Evolutionary conservation across 2,329 filamentous ascomycete genomes (phyloP), one percentile per base, ranked within the genome.

Genomic region (Neonectria coccinea): DNA sequence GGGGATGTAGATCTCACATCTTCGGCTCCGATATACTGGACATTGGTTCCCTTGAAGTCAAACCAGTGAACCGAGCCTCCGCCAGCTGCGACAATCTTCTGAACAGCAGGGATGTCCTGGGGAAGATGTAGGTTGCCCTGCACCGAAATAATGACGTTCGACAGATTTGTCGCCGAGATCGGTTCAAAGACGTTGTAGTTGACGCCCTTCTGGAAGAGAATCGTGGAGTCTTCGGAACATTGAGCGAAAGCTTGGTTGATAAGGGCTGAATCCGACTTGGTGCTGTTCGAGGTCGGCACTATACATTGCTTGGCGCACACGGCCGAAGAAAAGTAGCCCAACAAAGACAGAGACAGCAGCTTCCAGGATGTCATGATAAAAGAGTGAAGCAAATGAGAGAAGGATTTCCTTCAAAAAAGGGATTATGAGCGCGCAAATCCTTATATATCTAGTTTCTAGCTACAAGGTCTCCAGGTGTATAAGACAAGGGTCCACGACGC

Each of bases 41-140:
- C 55, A 36, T 63, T 55, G n/a, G 60, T 59, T n/a, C 60, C 60
- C 25, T 58, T 58, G 20, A 63, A 31, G 10, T 63, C 60, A 42
- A 63, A 63, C 60, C 55, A 63, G 39, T 63, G 48, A n/a, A 63
- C 55, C 9, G 55, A 63, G 16, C 60, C 55, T n/a, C 60, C 60
- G 14, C 55, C 60, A 20, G 31, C 60, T 33, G 36, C 29, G 44
- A 63, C 60, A 55, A 63, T 55, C 48, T 63, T n/a, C 50, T 63
- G 60, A 20, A 63, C 60, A 11, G 50, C 44, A 14, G 60, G 45
- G 42, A 63, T 63, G 42, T 63, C 53, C 55, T 50, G 33, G 4
- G 60, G 60, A 33, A 63, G 60, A 39, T 63, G 48, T 4, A 63
- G 29, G 50, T 63, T 58, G 22, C 60, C 60, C 42, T 63, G 60